Evolutionary conservation across 441 rosid genomes (phyloP), one percentile per base, ranked within the genome.

Genomic region (Brassica hybrid): DNA sequence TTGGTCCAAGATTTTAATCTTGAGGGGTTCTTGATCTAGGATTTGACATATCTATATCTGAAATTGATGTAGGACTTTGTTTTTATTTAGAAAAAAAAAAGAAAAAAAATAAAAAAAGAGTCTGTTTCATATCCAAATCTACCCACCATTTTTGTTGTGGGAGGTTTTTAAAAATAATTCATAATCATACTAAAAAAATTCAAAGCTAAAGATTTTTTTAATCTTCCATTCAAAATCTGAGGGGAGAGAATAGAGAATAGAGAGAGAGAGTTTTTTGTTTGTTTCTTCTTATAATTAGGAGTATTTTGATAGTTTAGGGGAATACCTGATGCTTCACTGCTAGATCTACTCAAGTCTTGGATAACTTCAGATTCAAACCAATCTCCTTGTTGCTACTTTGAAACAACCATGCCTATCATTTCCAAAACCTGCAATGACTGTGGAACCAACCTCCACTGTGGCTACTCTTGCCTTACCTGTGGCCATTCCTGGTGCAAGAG

Each of bases 291-390:
- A 83, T 56, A 63, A 62, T 63, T 38, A 79, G 67, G 82, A 81
- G 81, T 73, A 71, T 78, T 72, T 83, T 16, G 83, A 73, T 81
- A 70, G 89, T 83, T 81, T 88, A 88, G 87, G 96, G 94, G 94
- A 88, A 74, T 88, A 86, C 89, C 89, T 69, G 92, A 88, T 89
- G 83, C 76, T 81, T 88, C 89, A 64, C 72, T 87, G 77, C 76
- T 78, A 86, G 91, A 96, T 89, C 96, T 92, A 70, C 66, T 89
- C 73, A 79, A 88, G 91, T 85, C 89, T 86, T 92, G 91, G 94
- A 76, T 92, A 79, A 84, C 95, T 76, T 81, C 71, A 80, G 88
- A 85, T 73, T 81, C 78, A 73, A 87, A 88, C 23, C 91, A 89
- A 84, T 80, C 83, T 86, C 78, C 83, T 74, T 81, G 78, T 10